These are phyloP conservation scores for Cladophialophora exuberans DNA, from an alignment of 2,329 filamentous ascomycete genomes.

Conservation along the genomic window DNA sequence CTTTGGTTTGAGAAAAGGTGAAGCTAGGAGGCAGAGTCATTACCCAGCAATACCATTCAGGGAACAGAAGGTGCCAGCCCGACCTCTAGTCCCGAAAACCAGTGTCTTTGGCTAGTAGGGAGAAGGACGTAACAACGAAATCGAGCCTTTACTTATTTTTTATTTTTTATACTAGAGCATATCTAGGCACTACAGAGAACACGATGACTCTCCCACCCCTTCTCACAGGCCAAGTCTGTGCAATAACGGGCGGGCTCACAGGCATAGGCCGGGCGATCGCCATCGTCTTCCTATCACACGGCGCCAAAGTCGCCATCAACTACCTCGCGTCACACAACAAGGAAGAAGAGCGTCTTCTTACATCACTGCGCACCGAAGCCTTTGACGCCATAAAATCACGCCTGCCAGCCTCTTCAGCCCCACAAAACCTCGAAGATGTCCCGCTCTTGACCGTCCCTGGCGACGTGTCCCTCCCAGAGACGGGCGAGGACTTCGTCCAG, in stretches of 20 bases:
- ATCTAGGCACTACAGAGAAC: too few species aligned
- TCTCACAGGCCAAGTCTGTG: slow-evolving; percentile 69
- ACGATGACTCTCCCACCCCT: slow-evolving; percentile 32
- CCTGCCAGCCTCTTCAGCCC: slow-evolving; percentile 3
- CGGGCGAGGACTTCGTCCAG: slow-evolving; percentile 68
- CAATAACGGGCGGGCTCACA: slow-evolving; percentile 84
- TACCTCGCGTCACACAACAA: slow-evolving; percentile 35
- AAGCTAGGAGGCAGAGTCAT: too few species aligned
- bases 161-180: too few species aligned
- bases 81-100: too few species aligned
- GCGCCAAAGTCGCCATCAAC: slow-evolving; percentile 38
- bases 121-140: too few species aligned
- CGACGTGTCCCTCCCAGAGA: slow-evolving; percentile 75
- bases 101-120: too few species aligned
- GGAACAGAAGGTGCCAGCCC: too few species aligned
- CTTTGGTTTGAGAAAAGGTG: not conserved
- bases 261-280: slow-evolving; percentile 86
- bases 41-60: too few species aligned
- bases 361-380: slow-evolving; percentile 30
- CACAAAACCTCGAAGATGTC: slow-evolving; percentile 24
- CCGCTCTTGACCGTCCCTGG: slow-evolving; percentile 66
- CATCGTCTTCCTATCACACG: slow-evolving; percentile 64
- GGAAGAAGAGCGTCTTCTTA: slow-evolving; percentile 33
- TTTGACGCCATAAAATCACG: slow-evolving; percentile 33
- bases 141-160: too few species aligned